Percentiles rank a stretch among this genome's conserved stretches.
Conservation (phyloP, 805 yeast species). For the Suhomyces sp. region DNA sequence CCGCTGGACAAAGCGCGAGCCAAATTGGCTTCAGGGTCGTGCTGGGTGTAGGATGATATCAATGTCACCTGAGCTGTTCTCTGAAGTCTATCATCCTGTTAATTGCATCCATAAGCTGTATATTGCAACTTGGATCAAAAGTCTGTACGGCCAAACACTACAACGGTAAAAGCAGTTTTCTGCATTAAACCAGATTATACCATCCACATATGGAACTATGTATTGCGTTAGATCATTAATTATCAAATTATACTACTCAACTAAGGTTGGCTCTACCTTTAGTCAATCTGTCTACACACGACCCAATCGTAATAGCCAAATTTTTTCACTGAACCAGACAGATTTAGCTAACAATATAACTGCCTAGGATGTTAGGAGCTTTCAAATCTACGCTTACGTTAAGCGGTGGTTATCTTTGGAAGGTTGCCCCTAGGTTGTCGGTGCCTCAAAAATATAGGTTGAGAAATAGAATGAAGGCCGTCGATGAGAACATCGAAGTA, state of each 20-base stretch:
- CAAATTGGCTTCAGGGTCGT: neutral
- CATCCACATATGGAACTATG: neutral
- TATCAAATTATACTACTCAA: neutral
- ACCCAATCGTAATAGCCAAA: neutral
- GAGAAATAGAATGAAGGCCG: constrained; percentile 75
- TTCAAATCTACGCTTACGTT: constrained; percentile 57
- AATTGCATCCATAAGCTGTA: neutral
- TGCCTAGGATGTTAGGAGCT: constrained; percentile 60
- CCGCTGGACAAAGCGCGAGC: neutral
- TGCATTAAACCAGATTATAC: neutral
- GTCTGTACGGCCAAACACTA: neutral
- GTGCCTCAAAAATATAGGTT: constrained; percentile 78
- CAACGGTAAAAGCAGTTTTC: neutral
- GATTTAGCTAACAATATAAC: neutral
- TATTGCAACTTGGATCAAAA: neutral
- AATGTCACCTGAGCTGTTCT: neutral
- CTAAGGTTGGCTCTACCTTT: neutral
- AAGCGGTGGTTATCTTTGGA: constrained; percentile 77
- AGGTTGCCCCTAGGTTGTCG: constrained; percentile 55
- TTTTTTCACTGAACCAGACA: neutral
- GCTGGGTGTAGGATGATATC: no score
- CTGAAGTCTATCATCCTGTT: neutral
- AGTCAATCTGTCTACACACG: neutral
- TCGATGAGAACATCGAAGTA: constrained; percentile 73
- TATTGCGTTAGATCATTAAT: no score